These are phyloP conservation scores for Mycena sp. DNA, from an alignment of 1,284 basidiomycete species.

Conservation along the genomic window DNA sequence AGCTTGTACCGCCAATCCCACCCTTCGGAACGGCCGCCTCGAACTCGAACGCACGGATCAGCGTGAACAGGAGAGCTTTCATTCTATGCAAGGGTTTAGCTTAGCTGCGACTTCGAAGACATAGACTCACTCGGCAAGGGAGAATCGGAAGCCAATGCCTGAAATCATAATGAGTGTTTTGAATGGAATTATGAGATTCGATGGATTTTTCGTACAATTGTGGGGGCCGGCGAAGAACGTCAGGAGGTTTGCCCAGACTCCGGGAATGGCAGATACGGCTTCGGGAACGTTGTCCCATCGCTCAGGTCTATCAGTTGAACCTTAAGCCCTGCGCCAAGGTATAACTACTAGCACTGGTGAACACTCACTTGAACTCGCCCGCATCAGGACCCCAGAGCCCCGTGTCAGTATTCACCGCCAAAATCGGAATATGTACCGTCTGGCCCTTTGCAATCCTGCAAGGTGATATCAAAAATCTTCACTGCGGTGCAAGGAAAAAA, in stretches of 20 bases:
- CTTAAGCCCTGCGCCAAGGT: no score
- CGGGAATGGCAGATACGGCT: conserved; percentile 46
- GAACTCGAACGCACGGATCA: conserved; percentile 58
- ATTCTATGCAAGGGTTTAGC: conserved; percentile 19
- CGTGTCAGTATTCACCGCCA: conserved; percentile 30
- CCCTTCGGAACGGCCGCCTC: conserved; percentile 46
- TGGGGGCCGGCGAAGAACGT: conserved; percentile 64
- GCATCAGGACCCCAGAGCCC: conserved; percentile 42
- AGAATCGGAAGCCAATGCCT: conserved; percentile 66
- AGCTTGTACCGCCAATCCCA: conserved; percentile 24
- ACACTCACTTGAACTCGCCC: conserved; percentile 32
- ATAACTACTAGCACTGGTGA: no score
- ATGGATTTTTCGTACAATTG: no score
- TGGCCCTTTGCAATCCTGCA: conserved; percentile 14
- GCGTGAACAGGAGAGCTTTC: conserved; percentile 57
- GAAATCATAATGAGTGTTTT: no score
- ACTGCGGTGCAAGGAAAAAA: no score
- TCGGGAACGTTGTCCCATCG: conserved; percentile 27
- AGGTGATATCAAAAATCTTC: conserved; percentile 19
- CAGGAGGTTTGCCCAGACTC: conserved; percentile 60
- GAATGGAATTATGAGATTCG: no score
- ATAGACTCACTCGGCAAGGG: conserved; percentile 53
- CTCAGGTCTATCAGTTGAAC: conserved; percentile 21
- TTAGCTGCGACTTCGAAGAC: no score
- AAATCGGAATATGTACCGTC: conserved; percentile 34